Base-by-base conservation (phyloP, 108 stramenopile genomes). In the Cyclostephanos tholiformis region DNA sequence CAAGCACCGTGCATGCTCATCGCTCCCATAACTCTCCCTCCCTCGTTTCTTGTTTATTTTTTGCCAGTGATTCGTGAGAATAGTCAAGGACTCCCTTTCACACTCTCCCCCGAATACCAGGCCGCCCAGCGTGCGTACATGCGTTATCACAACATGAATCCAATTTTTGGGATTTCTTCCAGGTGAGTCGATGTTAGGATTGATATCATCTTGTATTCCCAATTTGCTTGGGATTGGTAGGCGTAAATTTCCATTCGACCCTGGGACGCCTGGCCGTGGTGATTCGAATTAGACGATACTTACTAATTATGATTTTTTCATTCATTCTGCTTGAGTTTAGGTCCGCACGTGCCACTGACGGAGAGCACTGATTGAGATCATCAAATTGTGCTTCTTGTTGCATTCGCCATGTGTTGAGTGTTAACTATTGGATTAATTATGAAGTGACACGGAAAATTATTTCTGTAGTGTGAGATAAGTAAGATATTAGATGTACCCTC, bases 111-210 rank as follows among this genome's bases (percentile, higher is more conserved):
- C 27, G 91, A 94, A 77, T 90, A 94, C 83, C 76, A 70, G 53
- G 91, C 91, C 14, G 91, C 91, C 26, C 89, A 90, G 61, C 86
- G 93, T 65, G 93, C 93, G 3, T 94, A 94, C 87, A 94, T 94
- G 93, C 91, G 93, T 76, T 94, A 94, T 79, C 93, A 94, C 89
- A 94, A 94, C 75, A 94, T 94, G 91, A 94, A 94, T 74, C 93
- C 93, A 16, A 94, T 94, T 76, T 91, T 71, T 67, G 93, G 93
- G 64, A 86, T 89, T 70, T 88, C 87, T 70, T 88, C 87, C 78
- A 88, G 89, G 87, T 76, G 14, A 76, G 75, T 72, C 0, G 2
- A 50, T 14, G 9, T 58, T 7, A 22, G 20, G 16, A 16, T 6
- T 44, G 30, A n/a, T n/a, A n/a, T n/a, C n/a, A n/a, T 65, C 6